A percentile compares a stretch with the other conserved stretches of the same genome.
These are phyloP conservation scores for Saitozyma podzolica DNA, from an alignment of 768 basidiomycete genomes.

Conservation along the genomic window DNA sequence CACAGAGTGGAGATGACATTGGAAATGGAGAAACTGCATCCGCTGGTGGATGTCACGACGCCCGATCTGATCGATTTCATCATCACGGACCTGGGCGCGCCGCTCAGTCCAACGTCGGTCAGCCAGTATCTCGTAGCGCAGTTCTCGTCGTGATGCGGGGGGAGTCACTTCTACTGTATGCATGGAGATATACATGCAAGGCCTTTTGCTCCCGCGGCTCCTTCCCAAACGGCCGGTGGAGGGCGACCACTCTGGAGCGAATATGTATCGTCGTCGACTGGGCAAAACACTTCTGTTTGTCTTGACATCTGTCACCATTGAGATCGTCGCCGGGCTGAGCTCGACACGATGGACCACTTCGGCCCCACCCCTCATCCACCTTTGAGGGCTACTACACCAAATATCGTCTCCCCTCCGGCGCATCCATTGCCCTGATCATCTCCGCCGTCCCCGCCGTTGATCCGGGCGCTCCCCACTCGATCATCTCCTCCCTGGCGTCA, in stretches of 20 bases:
- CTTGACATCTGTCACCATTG: no score
- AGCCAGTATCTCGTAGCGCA: slow-evolving; percentile 94
- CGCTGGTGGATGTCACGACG: slow-evolving; percentile 90
- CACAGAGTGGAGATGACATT: slow-evolving; percentile 63
- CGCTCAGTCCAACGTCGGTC: slow-evolving; percentile 68
- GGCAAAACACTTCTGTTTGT: no score
- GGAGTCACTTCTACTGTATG: neutral
- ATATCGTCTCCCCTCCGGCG: slow-evolving; percentile 34
- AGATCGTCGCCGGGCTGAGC: no score
- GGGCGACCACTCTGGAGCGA: no score
- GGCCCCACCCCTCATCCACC: slow-evolving; percentile 21
- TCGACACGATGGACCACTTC: slow-evolving; percentile 16
- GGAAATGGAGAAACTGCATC: slow-evolving; percentile 79
- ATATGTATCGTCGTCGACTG: no score
- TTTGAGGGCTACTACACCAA: slow-evolving; percentile 41
- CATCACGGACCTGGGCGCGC: slow-evolving; percentile 88
- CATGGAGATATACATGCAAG: neutral
- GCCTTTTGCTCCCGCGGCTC: no score
- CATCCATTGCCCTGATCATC: slow-evolving; percentile 36
- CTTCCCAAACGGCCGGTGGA: no score
- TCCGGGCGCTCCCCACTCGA: neutral
- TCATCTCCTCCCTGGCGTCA: slow-evolving; percentile 5
- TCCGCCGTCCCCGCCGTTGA: slow-evolving; percentile 28
- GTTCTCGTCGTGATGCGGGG: slow-evolving; percentile 54
- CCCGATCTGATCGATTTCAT: slow-evolving; percentile 92